Evolutionary conservation across 257 asterid genomes (phyloP), one percentile per base, ranked within the genome.

Genomic region (Solanum phureja): DNA sequence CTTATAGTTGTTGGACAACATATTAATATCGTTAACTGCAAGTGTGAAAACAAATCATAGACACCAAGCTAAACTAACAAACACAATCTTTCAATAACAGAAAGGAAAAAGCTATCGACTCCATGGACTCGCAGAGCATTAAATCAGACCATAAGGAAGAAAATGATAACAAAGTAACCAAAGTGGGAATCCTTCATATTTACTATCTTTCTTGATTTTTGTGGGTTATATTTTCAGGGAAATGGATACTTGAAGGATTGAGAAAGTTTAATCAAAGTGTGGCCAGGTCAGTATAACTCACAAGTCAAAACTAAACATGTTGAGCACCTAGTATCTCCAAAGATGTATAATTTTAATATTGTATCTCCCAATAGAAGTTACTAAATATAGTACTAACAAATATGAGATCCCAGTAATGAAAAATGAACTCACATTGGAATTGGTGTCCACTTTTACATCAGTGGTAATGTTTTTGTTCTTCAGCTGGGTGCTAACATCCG

Each of bases 391-490:
- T 49, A 8, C 40, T 3, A 13, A 46, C 11, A 13, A 24, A 42
- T 77, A 42, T 14, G 46, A 79, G 66, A 16, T 27, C 10, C 85
- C 85, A 81, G 18, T 46, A 81, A 8, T 44, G 68, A 27, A 81
- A 73, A 81, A 46, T 29, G 27, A 81, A 73, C 93, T n/a, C 90
- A 93, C 96, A 87, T 93, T 93, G 35, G 96, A 91, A 68, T 73
- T 87, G n/a, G 96, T 92, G 72, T 93, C 96, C 89, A 93, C 94
- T 92, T 93, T 93, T 7, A 93, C 58, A 87, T 93, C 96, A 64
- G 95, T 92, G 38, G 96, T 93, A 89, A 93, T 75, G 73, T 93
- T 93, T 68, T 93, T 91, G 91, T 91, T 88, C 91, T 93, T 93
- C 92, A 93, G 87, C 88, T 93, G 94, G 27, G 96, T 92, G 84